Evolutionary conservation across 106 monocot species (phyloP), one percentile per base, ranked within the genome.

Genomic region (Dendrobium catenatum): DNA sequence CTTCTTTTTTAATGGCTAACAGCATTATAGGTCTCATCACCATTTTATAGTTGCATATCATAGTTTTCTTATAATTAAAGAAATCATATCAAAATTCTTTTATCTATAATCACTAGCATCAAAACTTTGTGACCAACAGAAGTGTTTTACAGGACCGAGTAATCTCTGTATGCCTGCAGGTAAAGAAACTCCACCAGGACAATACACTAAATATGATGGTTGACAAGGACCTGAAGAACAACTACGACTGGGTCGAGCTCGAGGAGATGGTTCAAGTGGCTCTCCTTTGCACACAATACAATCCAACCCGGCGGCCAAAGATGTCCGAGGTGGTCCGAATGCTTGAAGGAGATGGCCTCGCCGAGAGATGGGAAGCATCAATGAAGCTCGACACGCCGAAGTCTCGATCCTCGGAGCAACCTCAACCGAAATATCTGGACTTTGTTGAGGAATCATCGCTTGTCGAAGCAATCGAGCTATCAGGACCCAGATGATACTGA

Each of bases 251-350:
- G 46, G 33, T 82, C 9, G 88, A 88, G 72, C 81, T 80, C 0
- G 88, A 77, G 43, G 88, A 88, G 79, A 85, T 88, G 82, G 88
- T 88, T 10, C 85, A 84, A 47, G 85, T 88, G 31, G 84, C 88
- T 9, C 80, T 88, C 8, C 82, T 88, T 16, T 85, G 88, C 85
- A 88, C 85, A 2, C 82, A 85, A 31, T 82, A 72, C 80, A 75
- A 78, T 43, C 85, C 88, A 4, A 41, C 79, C 15, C 79, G 76
- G 47, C 84, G 88, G 2, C 88, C 88, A 1, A 88, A 79, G 81
- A 88, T 88, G 88, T 82, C 85, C 5, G 88, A 88, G 77, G 88
- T 88, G 33, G 49, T 88, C 27, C 49, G 88, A 46, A 88, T 88
- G 88, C 80, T 88, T 22, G 88, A 88, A 31, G 88, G 88, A 8